Percentiles rank a stretch among this genome's conserved stretches.
phyloP scores from a whole-genome alignment of 2,329 filamentous ascomycete genomes.

The Neopestalotiopsis clavispora region DNA sequence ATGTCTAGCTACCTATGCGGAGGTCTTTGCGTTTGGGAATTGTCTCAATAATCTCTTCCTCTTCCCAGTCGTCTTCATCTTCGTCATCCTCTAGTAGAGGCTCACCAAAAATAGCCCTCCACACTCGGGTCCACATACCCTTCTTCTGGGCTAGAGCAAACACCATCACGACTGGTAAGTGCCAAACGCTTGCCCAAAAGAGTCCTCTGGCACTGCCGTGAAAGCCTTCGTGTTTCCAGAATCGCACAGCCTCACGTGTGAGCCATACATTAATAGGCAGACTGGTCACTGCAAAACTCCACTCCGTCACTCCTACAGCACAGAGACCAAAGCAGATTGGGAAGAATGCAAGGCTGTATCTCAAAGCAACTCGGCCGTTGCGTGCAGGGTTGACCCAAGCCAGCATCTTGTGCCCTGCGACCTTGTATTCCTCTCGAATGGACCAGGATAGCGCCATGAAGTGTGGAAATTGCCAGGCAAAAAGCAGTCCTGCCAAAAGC shows the following conservation, averaged over 20 bases:
- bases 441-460: constrained; percentile 93
- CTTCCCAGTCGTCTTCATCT: constrained; percentile 52
- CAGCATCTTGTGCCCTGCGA: constrained; percentile 73
- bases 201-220: constrained; percentile 81
- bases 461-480: constrained; percentile 97
- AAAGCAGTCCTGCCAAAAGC: constrained; percentile 83
- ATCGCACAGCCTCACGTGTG: constrained; percentile 75
- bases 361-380: constrained; percentile 84
- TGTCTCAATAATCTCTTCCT: constrained; percentile 49
- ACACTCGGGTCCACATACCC: constrained; percentile 86
- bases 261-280: constrained; percentile 87
- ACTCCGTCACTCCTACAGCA: constrained; percentile 81
- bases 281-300: constrained; percentile 82
- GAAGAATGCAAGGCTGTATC: constrained; percentile 85
- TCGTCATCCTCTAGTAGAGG: constrained; percentile 58
- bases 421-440: constrained; percentile 87
- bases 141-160: constrained; percentile 92
- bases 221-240: constrained; percentile 80
- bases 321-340: constrained; percentile 85
- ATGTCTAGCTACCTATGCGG: neutral
- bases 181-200: constrained; percentile 99
- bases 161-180: constrained; percentile 87
- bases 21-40: constrained; percentile 23
- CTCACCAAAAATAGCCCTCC: constrained; percentile 67
- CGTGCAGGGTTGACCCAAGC: constrained; percentile 84